Base-by-base conservation (phyloP, 1,284 basidiomycete genomes). In the Kwoniella shivajii region DNA sequence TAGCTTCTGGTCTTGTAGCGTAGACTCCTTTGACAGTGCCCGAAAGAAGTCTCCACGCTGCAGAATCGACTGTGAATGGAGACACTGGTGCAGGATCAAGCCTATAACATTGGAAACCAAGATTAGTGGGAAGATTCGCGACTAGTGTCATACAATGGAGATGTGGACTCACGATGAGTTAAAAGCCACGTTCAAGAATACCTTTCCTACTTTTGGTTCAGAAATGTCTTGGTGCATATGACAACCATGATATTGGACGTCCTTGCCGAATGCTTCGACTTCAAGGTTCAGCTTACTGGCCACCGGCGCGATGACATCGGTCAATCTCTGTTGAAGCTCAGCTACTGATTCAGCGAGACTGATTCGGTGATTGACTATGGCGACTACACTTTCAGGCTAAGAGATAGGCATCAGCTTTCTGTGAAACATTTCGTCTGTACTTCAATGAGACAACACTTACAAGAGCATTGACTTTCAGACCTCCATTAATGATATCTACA, bases 321-420 rank as follows among this genome's bases (percentile, higher is more conserved):
- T 62, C 33, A 77, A 57, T 27, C 68, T 68, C 10, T 67, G 48
- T 52, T 73, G 66, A 9, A 76, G 60, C 48, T 72, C 68, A 6
- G 47, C 56, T 41, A 68, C 67, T 2, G 65, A 69, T 3, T 67
- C 71, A 24, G 68, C 65, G 42, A 73, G 54, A 47, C 56, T 65
- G 67, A 77, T 76, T 9, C 75, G 69, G 59, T 76, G 73, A 59
- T 77, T 73, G 59, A 76, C 66, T 7, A 71, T 55, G 13, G 75
- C 73, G 11, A 59, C 62, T 3, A 73, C 71, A 22, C 66, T 59
- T 56, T 77, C 75, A 36, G 75, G 76, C 58, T 67, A 30, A 42
- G n/a, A 27, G 18, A 45, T 27, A 5, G 41, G 7, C 24, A 42
- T 27, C 20, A 14, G n/a, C 18, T 6, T 4, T 14, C 27, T 16